Conservation (phyloP, 805 yeast species). For the Saccharomyces kudriavzevii region DNA sequence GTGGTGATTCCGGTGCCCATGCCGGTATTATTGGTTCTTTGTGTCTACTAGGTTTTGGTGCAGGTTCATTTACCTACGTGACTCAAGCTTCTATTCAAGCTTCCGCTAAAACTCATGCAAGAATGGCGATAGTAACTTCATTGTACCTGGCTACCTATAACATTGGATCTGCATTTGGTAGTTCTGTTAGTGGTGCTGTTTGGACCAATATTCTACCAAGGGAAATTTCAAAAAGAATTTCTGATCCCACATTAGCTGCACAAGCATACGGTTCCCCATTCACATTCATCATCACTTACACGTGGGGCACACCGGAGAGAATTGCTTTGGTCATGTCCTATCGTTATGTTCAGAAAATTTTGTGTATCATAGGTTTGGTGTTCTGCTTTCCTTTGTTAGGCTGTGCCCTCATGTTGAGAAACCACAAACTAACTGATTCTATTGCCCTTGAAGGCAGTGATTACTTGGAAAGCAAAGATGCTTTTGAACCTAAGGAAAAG, state of each 20-base stretch:
- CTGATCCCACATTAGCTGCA: constrained; percentile 28
- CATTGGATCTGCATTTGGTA: constrained; percentile 58
- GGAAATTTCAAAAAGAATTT: constrained; percentile 33
- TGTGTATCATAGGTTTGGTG: constrained; percentile 46
- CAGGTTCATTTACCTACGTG: constrained; percentile 63
- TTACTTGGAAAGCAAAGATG: neutral
- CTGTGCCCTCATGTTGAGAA: constrained; percentile 43
- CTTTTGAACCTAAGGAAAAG: neutral
- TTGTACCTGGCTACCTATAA: constrained; percentile 48
- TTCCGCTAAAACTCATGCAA: constrained; percentile 46
- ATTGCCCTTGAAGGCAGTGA: constrained; percentile 8
- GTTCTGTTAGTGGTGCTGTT: constrained; percentile 57
- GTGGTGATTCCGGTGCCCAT: constrained; percentile 41
- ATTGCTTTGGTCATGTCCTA: constrained; percentile 46
- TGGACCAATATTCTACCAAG: constrained; percentile 54
- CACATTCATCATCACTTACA: constrained; percentile 37
- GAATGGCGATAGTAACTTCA: constrained; percentile 55
- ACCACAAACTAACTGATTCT: constrained; percentile 35
- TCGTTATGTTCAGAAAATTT: constrained; percentile 44
- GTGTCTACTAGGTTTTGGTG: constrained; percentile 62
- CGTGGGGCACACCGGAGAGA: constrained; percentile 57
- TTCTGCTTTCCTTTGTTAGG: constrained; percentile 47
- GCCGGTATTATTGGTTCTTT: constrained; percentile 59
- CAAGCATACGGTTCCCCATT: constrained; percentile 45
- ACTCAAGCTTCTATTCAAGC: constrained; percentile 55